Conservation (phyloP, 2,329 filamentous ascomycete species). For the Microdochium paspali region DNA sequence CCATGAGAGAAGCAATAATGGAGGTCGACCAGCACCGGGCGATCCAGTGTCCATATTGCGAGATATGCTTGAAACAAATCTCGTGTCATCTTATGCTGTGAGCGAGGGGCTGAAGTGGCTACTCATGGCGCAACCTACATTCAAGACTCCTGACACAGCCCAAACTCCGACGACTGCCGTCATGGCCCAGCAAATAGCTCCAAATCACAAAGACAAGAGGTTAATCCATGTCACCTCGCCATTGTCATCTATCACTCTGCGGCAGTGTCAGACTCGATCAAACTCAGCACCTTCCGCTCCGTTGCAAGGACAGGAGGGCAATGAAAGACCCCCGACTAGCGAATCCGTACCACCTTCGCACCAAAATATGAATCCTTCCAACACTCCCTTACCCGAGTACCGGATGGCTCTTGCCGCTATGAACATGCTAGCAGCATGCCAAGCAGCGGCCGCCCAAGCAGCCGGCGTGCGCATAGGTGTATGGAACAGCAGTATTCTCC, state of each 20-base stretch:
- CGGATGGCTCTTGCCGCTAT: slow-evolving; percentile 10
- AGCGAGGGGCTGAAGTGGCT: slow-evolving; percentile 8
- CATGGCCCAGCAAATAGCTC: not conserved
- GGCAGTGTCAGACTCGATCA: not conserved
- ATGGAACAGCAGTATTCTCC: slow-evolving; percentile 5
- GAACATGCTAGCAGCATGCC: slow-evolving; percentile 11
- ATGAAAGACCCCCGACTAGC: too few species aligned
- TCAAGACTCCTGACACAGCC: not conserved
- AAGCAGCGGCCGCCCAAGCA: slow-evolving; percentile 8
- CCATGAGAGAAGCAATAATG: slow-evolving; percentile 1
- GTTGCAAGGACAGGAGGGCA: too few species aligned
- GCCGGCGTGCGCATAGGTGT: slow-evolving; percentile 8
- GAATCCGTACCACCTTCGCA: slow-evolving; percentile 3
- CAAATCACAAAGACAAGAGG: slow-evolving; percentile 6
- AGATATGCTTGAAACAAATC: slow-evolving; percentile 8
- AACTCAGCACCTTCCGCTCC: not conserved
- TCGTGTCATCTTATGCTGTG: slow-evolving; percentile 7
- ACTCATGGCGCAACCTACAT: slow-evolving; percentile 5
- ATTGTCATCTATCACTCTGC: slow-evolving; percentile 8
- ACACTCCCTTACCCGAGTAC: slow-evolving; percentile 5
- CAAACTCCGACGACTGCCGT: not conserved
- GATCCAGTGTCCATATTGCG: slow-evolving; percentile 7
- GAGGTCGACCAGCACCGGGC: not conserved
- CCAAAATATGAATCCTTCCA: slow-evolving; percentile 3
- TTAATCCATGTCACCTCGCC: slow-evolving; percentile 9